Base-by-base conservation (phyloP, 208 protist species). In the Trypanosoma congolense region DNA sequence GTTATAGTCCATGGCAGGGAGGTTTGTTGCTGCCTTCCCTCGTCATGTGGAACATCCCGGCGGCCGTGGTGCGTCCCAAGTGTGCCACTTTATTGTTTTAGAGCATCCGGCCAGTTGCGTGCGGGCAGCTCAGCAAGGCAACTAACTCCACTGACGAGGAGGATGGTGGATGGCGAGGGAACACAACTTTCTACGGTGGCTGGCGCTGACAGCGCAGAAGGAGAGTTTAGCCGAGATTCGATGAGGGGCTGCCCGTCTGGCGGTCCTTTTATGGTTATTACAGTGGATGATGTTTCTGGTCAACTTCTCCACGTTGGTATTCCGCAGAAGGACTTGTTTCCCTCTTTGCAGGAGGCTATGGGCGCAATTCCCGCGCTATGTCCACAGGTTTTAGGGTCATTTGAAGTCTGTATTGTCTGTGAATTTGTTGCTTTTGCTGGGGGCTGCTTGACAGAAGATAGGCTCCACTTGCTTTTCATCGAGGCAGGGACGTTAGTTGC, bases 401-500 rank as follows among this genome's bases (percentile, higher is more conserved):
- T 31, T 24, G 47, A 56, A 22, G 46, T 70, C 28, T 50, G 14
- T 12, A 55, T 29, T 18, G 40, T 70, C 10, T 58, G 24, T 50
- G 47, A 62, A 42, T 70, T 70, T 60, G 42, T 56, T 47, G 64
- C 64, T 0, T 63, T 70, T 42, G 64, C 64, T 28, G 64, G 64
- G 6, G 64, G 24, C 21, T 70, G 56, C 44, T 41, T 70, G 14
- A 49, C 64, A 30, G 52, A 62, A 2, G 49, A 63, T 21, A 36
- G 28, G 2, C 30, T 70, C 30, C 48, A 63, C 30, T 35, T 70
- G 38, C 42, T 70, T 12, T 63, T 70, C 43, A 33, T 70, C 28
- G 56, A 56, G 16, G 0, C 45, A 9, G 33, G 26, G 35, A 62
- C 29, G 30, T 19, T 33, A 31, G 14, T 63, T 0, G 10, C 21